Evolutionary conservation across 1,139 yeast species (phyloP), one percentile per base, ranked within the genome.

Genomic region (Saccharomyces hybrid): DNA sequence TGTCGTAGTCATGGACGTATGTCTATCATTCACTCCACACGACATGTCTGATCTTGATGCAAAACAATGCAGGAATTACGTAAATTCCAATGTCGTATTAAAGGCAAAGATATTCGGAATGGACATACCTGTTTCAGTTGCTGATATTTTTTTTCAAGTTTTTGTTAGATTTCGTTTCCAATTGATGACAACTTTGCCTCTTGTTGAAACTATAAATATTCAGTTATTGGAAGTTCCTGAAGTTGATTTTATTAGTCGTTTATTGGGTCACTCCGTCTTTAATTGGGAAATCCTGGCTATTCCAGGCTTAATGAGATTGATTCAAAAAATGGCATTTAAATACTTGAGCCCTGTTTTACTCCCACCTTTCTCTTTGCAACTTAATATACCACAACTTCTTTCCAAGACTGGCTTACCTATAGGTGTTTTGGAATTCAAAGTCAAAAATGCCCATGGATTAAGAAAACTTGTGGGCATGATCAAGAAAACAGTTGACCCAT

Each of bases 1-100:
- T 67, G 85, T 93, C 56, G 96, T 91, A 14, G 97, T 93, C 51
- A 90, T 95, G 97, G 96, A 93, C 75, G 93, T 96, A 96, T 84
- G 85, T 52, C 75, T 86, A 54, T 84, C 96, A 1, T 88, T 90
- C 73, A 86, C 89, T 47, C 99, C 99, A n/a, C 88, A 88, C 70
- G 88, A 90, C 51, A 72, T 81, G 54, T 85, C 86, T 51, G 99
- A 93, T 70, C 75, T 89, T 63, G 88, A 88, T 57, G 81, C 83
- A 44, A 88, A 91, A 65, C 98, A 93, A 71, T 70, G 86, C 72
- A 88, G 85, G 67, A 88, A 83, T 67, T 82, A 82, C 61, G 93
- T 89, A 48, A 90, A 90, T 70, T 96, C 93, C 64, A 83, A 82
- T 67, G 77, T 86, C 64, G 82, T 86, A 61, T 76, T 91, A 62